Evolutionary conservation across 169 alveolate genomes (phyloP).

Genomic region (Pseudocohnilembus persalinus): DNA sequence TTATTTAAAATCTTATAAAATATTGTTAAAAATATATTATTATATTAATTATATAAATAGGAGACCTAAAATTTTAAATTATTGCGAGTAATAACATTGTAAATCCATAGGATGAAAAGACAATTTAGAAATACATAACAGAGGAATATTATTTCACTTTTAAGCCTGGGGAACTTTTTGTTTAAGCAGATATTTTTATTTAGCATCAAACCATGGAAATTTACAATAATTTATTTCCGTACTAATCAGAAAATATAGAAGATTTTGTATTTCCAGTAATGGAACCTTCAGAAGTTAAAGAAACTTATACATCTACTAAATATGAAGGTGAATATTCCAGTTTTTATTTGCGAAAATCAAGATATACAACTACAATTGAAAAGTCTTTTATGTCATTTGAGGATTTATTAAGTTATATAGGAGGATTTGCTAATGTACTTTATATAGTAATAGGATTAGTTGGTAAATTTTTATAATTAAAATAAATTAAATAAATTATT

Average conservation of each 20-base stretch:
- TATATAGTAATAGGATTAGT: neutral
- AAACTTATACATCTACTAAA: too few species aligned
- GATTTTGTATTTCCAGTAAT: neutral
- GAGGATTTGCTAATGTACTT: neutral
- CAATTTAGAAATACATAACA: too few species aligned
- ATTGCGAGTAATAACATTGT: neutral
- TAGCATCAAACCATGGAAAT: too few species aligned
- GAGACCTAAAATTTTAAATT: neutral
- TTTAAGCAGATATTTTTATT: neutral
- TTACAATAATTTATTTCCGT: neutral
- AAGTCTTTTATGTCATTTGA: neutral
- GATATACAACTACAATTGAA: neutral
- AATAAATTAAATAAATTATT: too few species aligned
- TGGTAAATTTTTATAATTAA: neutral
- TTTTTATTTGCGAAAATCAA: neutral
- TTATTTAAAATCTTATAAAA: too few species aligned
- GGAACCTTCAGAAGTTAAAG: neutral
- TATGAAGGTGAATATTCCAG: neutral
- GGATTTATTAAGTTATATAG: neutral
- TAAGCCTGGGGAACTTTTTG: neutral
- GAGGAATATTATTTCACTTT: neutral
- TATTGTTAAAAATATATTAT: too few species aligned
- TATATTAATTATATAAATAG: too few species aligned
- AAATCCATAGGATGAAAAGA: neutral
- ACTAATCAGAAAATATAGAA: neutral